phyloP scores from a whole-genome alignment of 495 filamentous ascomycete genomes.

The Elaphomyces granulatus region DNA sequence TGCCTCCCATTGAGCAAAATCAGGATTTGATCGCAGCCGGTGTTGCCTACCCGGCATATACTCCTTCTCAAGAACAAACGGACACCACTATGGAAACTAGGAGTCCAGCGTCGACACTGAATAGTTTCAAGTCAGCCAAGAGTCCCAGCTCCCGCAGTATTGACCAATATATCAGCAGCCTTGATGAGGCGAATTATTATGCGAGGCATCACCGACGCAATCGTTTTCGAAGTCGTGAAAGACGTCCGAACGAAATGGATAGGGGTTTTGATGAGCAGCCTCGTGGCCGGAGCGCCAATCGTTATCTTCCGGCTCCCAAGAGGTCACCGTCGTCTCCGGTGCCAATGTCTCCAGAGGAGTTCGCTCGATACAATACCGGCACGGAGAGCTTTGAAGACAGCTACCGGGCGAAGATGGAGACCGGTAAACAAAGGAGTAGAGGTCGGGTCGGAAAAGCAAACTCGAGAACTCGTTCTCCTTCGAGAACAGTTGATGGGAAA shows the following conservation, averaged over 20 bases:
- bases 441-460: conserved; percentile 25
- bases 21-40: conserved; percentile 3
- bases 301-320: conserved; percentile 69
- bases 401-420: conserved; percentile 25
- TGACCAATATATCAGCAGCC: conserved; percentile 76
- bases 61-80: conserved; percentile 8
- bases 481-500: conserved; percentile 4
- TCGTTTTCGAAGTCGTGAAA: conserved; percentile 44
- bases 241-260: conserved; percentile 31
- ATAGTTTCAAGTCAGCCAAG: conserved; percentile 33
- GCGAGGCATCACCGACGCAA: conserved; percentile 39
- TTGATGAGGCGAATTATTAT: conserved; percentile 60
- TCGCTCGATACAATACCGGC: conserved; percentile 41
- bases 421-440: conserved; percentile 25
- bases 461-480: conserved; percentile 23
- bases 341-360: conserved; percentile 80
- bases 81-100: conserved; percentile 25
- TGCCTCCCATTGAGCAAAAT: conserved; percentile 40
- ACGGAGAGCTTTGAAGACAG: conserved; percentile 31
- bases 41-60: conserved; percentile 1
- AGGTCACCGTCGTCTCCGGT: conserved; percentile 80
- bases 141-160: conserved; percentile 50
- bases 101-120: conserved; percentile 34
- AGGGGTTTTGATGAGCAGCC: conserved; percentile 44
- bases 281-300: conserved; percentile 47